Evolutionary conservation across 225 moss, liverwort and hornwort genomes (phyloP), one percentile per base, ranked within the genome.

Genomic region (Marchantia paleacea): DNA sequence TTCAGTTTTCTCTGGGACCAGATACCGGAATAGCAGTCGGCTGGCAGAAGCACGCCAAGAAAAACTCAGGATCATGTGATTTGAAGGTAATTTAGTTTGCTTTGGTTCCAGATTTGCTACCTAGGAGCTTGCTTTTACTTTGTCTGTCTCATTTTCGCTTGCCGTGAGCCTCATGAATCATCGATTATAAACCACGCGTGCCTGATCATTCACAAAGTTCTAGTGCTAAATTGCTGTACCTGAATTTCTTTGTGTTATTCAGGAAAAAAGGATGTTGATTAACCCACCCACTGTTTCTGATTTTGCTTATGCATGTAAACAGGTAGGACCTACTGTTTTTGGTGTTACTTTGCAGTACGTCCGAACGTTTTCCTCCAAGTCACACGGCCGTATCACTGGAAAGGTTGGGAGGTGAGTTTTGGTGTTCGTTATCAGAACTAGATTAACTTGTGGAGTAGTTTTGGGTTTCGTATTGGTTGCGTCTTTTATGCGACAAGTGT

Each of bases 61-160:
- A 91, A 78, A 94, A 95, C 83, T 90, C 91, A 65, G 90, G 95
- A 54, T 94, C 99, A 75, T 94, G 92, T 80, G 99, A 99, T 77
- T 75, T 93, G 79, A 97, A 97, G 93, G 96, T 96, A 69, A 80
- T 54, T 55, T 83, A 26, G 39, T 5, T 75, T 68, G 31, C 60
- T 73, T 20, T 6, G 60, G 31, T 47, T 48, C 80, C 50, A 30
- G 29, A 13, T 71, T 24, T 25, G 55, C 14, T 12, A 5, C 25
- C 1, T 28, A 15, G 3, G 39, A 39, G 25, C 29, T 55, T 29
- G 58, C 54, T 18, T 16, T 72, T 26, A 48, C 48, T 49, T 72
- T 30, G 66, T 29, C 18, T 6, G 52, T 73, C 65, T 4, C 11
- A 65, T 28, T 20, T 25, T 65, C n/a, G 8, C 7, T 65, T 65